Conservation (phyloP, 2,329 filamentous ascomycete genomes). For the Paracamarosporium sp. region DNA sequence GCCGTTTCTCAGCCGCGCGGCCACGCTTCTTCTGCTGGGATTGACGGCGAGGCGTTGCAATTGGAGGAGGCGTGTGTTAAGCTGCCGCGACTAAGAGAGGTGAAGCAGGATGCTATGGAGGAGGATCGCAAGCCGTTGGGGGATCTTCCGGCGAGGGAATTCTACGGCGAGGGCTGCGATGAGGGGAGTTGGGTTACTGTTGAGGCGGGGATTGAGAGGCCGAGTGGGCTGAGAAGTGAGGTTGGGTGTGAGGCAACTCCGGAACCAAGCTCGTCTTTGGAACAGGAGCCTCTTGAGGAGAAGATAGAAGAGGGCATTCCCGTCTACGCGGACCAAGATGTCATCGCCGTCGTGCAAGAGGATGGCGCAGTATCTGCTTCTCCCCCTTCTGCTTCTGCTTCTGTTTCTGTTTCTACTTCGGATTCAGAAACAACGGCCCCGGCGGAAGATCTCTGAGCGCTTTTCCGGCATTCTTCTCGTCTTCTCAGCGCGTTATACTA, state of each 20-base stretch:
- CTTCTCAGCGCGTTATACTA: too few relatives aligned
- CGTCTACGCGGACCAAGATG: not conserved
- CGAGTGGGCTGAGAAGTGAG: conserved; percentile 44
- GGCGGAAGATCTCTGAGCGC: too few relatives aligned
- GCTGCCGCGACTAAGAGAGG: conserved; percentile 31
- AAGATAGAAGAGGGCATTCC: not conserved
- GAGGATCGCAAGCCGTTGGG: conserved; percentile 48
- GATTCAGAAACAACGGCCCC: too few relatives aligned
- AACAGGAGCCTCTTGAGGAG: not conserved
- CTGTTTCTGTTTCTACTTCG: too few relatives aligned
- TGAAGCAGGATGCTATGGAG: conserved; percentile 48
- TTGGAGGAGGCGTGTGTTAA: conserved; percentile 31
- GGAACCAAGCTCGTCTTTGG: not conserved
- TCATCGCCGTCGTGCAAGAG: not conserved
- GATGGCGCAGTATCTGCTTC: not conserved
- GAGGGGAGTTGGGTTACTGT: conserved; percentile 44
- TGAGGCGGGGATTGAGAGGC: conserved; percentile 42
- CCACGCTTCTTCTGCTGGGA: conserved; percentile 11
- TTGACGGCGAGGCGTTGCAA: too few relatives aligned
- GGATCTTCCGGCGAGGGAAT: conserved; percentile 44
- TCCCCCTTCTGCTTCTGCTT: not conserved
- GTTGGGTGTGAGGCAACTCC: conserved; percentile 26
- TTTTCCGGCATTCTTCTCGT: too few relatives aligned
- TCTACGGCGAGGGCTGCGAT: conserved; percentile 48
- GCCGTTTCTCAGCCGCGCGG: conserved; percentile 20